Evolutionary conservation across 2,329 filamentous ascomycete genomes (phyloP).

Genomic region (Paraconiothyrium brasiliense): DNA sequence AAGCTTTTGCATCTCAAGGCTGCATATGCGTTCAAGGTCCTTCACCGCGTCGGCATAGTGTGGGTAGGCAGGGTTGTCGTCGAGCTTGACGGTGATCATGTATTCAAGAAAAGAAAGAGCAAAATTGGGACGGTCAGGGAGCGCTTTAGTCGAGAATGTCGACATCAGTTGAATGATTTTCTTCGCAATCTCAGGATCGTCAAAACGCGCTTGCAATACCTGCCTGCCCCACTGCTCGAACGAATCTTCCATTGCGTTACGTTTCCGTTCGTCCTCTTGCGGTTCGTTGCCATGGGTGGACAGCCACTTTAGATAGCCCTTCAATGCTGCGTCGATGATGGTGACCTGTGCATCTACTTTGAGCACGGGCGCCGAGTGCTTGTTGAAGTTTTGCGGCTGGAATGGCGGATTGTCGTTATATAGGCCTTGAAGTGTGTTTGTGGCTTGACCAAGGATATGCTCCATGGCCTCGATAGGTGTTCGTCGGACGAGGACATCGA

Average conservation of each 20-base stretch:
- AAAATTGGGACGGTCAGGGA: slow-evolving; percentile 80
- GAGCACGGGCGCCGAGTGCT: slow-evolving; percentile 76
- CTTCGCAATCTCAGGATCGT: slow-evolving; percentile 86
- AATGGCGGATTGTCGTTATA: slow-evolving; percentile 77
- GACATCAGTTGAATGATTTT: slow-evolving; percentile 83
- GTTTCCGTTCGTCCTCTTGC: slow-evolving; percentile 60
- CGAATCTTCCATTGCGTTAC: slow-evolving; percentile 67
- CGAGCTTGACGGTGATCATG: slow-evolving; percentile 84
- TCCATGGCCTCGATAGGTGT: slow-evolving; percentile 85
- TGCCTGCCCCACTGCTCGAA: slow-evolving; percentile 78
- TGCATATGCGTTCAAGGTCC: slow-evolving; percentile 84
- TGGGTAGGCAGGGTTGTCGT: slow-evolving; percentile 73
- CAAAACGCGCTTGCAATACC: slow-evolving; percentile 75
- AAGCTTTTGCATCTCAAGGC: slow-evolving; percentile 86
- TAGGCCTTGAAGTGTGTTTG: slow-evolving; percentile 76
- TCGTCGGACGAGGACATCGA: slow-evolving; percentile 84
- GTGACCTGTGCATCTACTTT: slow-evolving; percentile 89
- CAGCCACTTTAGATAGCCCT: slow-evolving; percentile 87
- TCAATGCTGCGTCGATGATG: slow-evolving; percentile 86
- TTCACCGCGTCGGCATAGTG: slow-evolving; percentile 89
- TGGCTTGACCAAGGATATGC: slow-evolving; percentile 84
- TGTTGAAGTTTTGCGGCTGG: slow-evolving; percentile 63
- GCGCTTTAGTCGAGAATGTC: slow-evolving; percentile 81
- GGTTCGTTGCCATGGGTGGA: slow-evolving; percentile 61
- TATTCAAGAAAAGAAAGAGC: slow-evolving; percentile 92